Percentiles rank a stretch among this genome's conserved stretches.
Conservation (phyloP, 2,329 filamentous ascomycete genomes). For the Fusarium succisae region DNA sequence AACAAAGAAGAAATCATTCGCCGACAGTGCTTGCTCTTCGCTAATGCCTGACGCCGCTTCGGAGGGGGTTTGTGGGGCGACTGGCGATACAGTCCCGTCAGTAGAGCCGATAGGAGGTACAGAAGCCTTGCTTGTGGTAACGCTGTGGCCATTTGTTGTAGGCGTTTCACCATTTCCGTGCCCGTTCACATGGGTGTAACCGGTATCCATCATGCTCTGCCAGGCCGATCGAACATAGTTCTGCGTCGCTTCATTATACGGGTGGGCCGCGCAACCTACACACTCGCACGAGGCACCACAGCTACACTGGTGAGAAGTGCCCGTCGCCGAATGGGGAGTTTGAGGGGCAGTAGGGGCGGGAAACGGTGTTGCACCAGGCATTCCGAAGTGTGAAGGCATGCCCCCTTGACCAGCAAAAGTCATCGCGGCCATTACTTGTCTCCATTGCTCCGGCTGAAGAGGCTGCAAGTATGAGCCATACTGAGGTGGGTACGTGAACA, state of each 20-base stretch:
- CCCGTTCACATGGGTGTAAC: conserved; percentile 39
- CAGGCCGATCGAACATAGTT: conserved; percentile 61
- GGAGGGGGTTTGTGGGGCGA: conserved; percentile 57
- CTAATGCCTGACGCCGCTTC: conserved; percentile 55
- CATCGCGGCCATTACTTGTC: conserved; percentile 56
- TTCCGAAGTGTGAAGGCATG: conserved; percentile 42
- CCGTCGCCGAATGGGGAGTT: conserved; percentile 35
- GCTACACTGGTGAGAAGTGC: conserved; percentile 59
- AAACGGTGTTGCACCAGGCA: conserved; percentile 36
- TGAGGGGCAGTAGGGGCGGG: conserved; percentile 22
- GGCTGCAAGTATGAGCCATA: conserved; percentile 66
- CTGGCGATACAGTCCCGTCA: conserved; percentile 50
- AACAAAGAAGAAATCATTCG: conserved; percentile 68
- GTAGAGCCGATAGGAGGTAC: conserved; percentile 13
- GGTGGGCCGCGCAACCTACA: conserved; percentile 73
- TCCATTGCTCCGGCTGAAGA: conserved; percentile 63
- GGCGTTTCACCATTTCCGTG: conserved; percentile 35
- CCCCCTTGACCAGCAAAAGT: conserved; percentile 49
- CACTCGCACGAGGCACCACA: conserved; percentile 75
- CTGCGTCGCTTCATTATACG: conserved; percentile 71
- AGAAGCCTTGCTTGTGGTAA: conserved; percentile 25
- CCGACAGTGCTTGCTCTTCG: conserved; percentile 62
- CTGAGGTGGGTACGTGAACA: conserved; percentile 63
- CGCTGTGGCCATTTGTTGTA: conserved; percentile 23
- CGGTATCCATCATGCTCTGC: conserved; percentile 50